Conservation (phyloP, 2,329 filamentous ascomycete genomes). For the Trichoderma sp. region DNA sequence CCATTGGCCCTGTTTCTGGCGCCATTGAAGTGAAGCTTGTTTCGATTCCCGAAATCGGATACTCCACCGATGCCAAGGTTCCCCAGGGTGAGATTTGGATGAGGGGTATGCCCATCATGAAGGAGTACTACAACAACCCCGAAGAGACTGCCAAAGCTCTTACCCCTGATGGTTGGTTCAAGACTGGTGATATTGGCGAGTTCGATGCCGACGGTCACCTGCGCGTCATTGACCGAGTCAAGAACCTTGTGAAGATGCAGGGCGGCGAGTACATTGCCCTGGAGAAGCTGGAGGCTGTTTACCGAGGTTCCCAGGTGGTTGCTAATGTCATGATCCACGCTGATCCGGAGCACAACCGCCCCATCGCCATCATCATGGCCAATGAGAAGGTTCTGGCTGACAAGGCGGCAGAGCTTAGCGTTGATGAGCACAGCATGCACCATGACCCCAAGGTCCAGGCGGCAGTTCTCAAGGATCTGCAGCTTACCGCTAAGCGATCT, state of each 20-base stretch:
- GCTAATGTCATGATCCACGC: slow-evolving; percentile 88
- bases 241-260: slow-evolving; percentile 95
- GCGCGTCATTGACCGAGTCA: slow-evolving; percentile 90
- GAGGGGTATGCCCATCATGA: slow-evolving; percentile 72
- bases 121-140: slow-evolving; percentile 80
- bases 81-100: slow-evolving; percentile 94
- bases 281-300: slow-evolving; percentile 92
- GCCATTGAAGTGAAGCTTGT: slow-evolving; percentile 89
- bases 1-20: slow-evolving; percentile 76
- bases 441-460: slow-evolving; percentile 64
- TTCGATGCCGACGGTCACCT: slow-evolving; percentile 80
- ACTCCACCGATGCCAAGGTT: slow-evolving; percentile 70
- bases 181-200: slow-evolving; percentile 93
- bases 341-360: slow-evolving; percentile 70
- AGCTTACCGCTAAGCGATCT: slow-evolving; percentile 63
- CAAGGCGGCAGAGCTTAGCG: slow-evolving; percentile 60
- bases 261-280: slow-evolving; percentile 97
- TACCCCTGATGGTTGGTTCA: slow-evolving; percentile 91
- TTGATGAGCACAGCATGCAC: slow-evolving; percentile 69
- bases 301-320: slow-evolving; percentile 77
- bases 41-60: slow-evolving; percentile 85
- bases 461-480: slow-evolving; percentile 67
- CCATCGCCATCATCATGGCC: slow-evolving; percentile 76
- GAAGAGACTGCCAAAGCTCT: slow-evolving; percentile 80
- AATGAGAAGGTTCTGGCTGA: slow-evolving; percentile 64